These are phyloP conservation scores for Bondarzewia mesenterica DNA, from an alignment of 1,284 basidiomycete species.

Conservation along the genomic window DNA sequence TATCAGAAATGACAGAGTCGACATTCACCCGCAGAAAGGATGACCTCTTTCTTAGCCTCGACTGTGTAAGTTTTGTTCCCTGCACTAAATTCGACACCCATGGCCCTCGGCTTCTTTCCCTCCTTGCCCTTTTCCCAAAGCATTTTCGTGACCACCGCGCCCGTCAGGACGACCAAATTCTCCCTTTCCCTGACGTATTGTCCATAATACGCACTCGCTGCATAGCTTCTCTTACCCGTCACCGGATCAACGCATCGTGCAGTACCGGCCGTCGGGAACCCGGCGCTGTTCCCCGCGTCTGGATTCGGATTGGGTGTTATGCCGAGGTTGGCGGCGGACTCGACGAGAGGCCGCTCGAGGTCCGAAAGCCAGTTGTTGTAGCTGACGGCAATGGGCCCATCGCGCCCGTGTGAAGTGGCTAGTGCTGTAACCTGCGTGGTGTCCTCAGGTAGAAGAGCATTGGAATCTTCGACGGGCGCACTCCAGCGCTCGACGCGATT, in stretches of 20 bases:
- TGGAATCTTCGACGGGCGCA: background rate
- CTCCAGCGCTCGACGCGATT: conserved; percentile 8
- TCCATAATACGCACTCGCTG: conserved; percentile 11
- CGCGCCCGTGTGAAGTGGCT: conserved; percentile 3
- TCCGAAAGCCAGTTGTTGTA: conserved; percentile 12
- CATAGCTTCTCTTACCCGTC: conserved; percentile 10
- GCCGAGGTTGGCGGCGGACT: conserved; percentile 5
- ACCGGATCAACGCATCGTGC: conserved; percentile 9
- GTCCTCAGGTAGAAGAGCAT: conserved; percentile 2
- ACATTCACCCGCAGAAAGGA: conserved; percentile 8
- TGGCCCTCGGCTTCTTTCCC: conserved; percentile 5
- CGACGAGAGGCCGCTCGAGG: conserved; percentile 9
- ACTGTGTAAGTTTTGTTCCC: conserved; percentile 6
- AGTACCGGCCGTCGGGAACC: conserved; percentile 8
- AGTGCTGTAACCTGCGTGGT: background rate
- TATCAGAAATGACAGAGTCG: background rate
- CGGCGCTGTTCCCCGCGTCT: conserved; percentile 8
- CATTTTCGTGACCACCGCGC: conserved; percentile 8
- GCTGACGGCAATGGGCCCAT: conserved; percentile 7
- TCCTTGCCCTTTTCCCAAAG: background rate
- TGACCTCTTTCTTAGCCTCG: conserved; percentile 8
- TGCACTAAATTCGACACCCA: conserved; percentile 7
- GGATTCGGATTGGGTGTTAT: conserved; percentile 8
- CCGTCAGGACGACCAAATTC: conserved; percentile 9
- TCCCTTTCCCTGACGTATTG: background rate